Evolutionary conservation across 176 grass and related monocot species (phyloP), one percentile per base, ranked within the genome.

Genomic region (Triticum monococcum): DNA sequence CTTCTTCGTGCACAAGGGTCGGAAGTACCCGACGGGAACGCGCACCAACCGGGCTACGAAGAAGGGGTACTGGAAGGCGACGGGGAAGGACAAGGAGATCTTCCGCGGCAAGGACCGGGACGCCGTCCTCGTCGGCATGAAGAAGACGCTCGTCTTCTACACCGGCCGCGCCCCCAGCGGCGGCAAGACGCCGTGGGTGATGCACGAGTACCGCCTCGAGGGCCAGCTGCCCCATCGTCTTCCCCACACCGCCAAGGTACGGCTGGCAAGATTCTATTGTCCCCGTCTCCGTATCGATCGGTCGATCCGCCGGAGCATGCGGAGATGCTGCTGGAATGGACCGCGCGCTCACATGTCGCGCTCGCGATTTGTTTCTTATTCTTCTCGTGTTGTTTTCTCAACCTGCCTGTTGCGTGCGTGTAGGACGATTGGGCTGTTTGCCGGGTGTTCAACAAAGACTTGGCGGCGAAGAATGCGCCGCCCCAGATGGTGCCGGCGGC

Each of bases 81-180:
- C 97, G n/a, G 97, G 97, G 6, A 90, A 87, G 78, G 97, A 99
- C 83, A 99, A 91, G 89, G 97, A 99, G 78, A 99, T 99, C 77
- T 96, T 68, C 56, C 87, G 89, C 17, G 90, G 90, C 48, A 75
- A 75, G 72, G 72, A 43, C 72, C 72, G 72, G 24, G 85, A 72
- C 78, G 85, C 72, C 16, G 60, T 92, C 33, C 90, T 97, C 9
- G 90, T 99, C 38, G 97, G 97, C 46, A 99, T 99, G 97, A 96
- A 93, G 94, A 99, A 99, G 86, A 99, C 97, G 72, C 97, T 99
- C 67, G 97, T 99, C 75, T 99, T 99, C 97, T 91, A 99, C 92
- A 64, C 61, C 0, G 97, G 97, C 0, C 89, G 97, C 60, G 97
- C 97, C n/a, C 97, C 97, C 0, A 77, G 77, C 35, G 97, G 97